Percentiles rank a stretch among this genome's conserved stretches.
Evolutionary conservation across 2,329 filamentous ascomycete species (phyloP).

Genomic region (Penicillium crustosum): DNA sequence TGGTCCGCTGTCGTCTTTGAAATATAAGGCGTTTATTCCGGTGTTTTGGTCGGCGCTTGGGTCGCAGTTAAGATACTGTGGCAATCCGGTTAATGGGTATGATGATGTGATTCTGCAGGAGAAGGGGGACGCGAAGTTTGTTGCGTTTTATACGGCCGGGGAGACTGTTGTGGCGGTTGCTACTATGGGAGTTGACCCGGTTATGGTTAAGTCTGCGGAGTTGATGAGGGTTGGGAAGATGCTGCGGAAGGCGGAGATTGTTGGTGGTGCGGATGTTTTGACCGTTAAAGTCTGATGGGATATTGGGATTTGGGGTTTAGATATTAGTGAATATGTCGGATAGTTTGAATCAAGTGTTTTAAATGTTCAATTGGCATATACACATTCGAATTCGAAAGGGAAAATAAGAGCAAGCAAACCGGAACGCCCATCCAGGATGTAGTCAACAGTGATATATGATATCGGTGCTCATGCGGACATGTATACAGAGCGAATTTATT

Average conservation of each 20-base stretch:
- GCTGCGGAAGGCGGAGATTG: constrained; percentile 75
- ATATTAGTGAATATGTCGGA: constrained; percentile 15
- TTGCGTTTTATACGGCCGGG: constrained; percentile 83
- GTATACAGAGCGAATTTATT: constrained; percentile 3
- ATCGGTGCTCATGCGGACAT: constrained; percentile 11
- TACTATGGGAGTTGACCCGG: constrained; percentile 85
- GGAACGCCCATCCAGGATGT: constrained; percentile 12
- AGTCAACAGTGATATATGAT: constrained; percentile 11
- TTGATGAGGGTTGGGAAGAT: constrained; percentile 81
- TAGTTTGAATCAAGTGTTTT: constrained; percentile 6
- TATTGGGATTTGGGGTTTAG: not conserved
- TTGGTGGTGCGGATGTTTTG: constrained; percentile 51
- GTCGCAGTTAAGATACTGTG: constrained; percentile 87
- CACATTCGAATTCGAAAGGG: constrained; percentile 21
- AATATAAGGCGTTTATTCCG: constrained; percentile 75
- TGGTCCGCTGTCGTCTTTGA: constrained; percentile 40
- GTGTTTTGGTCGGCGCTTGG: constrained; percentile 97
- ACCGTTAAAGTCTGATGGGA: constrained; percentile 18
- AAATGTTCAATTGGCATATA: constrained; percentile 15
- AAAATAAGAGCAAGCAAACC: constrained; percentile 13
- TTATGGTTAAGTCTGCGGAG: constrained; percentile 78
- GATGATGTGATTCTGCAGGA: constrained; percentile 83
- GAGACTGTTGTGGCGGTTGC: constrained; percentile 87
- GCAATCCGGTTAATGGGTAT: constrained; percentile 77
- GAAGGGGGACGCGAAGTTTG: constrained; percentile 75